A percentile compares a stretch with the other conserved stretches of the same genome.
phyloP scores from a whole-genome alignment of 192 early-diverging fungal species.

The Coemansia sp. region DNA sequence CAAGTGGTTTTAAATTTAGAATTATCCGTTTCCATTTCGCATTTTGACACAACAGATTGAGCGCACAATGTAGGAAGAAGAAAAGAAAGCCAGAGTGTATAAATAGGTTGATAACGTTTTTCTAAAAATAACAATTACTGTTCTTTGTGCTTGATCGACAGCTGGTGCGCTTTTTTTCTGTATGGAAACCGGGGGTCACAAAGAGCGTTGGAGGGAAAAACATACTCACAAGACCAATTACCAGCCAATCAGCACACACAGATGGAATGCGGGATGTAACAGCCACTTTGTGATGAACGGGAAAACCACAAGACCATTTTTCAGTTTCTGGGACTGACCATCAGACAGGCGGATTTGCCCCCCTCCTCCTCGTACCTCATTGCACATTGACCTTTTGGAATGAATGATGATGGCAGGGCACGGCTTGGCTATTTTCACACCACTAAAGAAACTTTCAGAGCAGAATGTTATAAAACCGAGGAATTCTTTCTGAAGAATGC shows the following conservation, averaged over 20 bases:
- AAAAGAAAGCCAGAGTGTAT: neutral
- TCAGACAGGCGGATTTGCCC: too few species aligned
- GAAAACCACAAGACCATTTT: too few species aligned
- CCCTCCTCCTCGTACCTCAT: too few species aligned
- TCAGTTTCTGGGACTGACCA: too few species aligned
- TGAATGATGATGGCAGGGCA: too few species aligned
- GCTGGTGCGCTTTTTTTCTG: neutral
- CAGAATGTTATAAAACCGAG: too few species aligned
- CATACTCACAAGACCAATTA: neutral
- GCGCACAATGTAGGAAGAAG: neutral
- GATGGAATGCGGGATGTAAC: neutral
- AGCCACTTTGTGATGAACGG: too few species aligned
- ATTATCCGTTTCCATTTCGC: neutral
- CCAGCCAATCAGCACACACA: neutral
- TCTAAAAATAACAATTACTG: constrained; percentile 2
- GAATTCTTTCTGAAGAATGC: too few species aligned
- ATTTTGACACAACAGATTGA: neutral
- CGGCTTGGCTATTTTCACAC: too few species aligned
- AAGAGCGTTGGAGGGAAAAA: neutral
- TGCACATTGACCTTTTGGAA: too few species aligned
- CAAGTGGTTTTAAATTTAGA: neutral
- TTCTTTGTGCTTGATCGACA: neutral
- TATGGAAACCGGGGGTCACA: neutral
- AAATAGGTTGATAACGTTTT: neutral
- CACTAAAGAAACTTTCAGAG: too few species aligned